Evolutionary conservation across 2,329 filamentous ascomycete species (phyloP).

Genomic region (Clonostachys rhizophaga): DNA sequence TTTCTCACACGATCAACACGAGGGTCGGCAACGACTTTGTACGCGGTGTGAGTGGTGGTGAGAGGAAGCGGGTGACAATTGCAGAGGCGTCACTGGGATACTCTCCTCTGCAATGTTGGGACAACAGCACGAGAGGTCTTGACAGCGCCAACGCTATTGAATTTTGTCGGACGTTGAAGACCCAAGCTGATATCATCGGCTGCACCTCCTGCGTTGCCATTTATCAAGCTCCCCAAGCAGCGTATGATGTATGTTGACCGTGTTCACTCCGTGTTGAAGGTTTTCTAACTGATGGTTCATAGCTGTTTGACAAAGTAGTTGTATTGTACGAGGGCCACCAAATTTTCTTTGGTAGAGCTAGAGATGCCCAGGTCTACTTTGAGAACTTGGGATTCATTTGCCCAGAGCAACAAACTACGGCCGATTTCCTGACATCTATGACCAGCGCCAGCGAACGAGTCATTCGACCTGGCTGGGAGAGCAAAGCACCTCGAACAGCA

Average conservation of each 20-base stretch:
- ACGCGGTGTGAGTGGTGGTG: constrained; percentile 46
- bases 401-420: constrained; percentile 61
- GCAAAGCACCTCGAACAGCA: constrained; percentile 17
- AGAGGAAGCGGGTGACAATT: constrained; percentile 31
- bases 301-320: constrained; percentile 52
- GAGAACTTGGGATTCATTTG: constrained; percentile 63
- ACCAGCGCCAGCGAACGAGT: constrained; percentile 54
- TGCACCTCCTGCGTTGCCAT: constrained; percentile 46
- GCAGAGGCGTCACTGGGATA: constrained; percentile 17
- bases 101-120: constrained; percentile 17
- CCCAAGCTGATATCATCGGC: constrained; percentile 42
- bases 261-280: no score
- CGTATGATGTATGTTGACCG: constrained; percentile 35
- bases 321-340: constrained; percentile 58
- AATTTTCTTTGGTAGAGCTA: constrained; percentile 58
- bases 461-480: constrained; percentile 49
- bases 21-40: constrained; percentile 49
- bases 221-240: constrained; percentile 51
- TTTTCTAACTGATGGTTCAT: no score
- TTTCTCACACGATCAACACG: constrained; percentile 49
- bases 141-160: constrained; percentile 49
- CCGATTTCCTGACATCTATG: constrained; percentile 70
- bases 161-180: constrained; percentile 45
- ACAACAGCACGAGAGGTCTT: constrained; percentile 49
- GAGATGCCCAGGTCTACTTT: constrained; percentile 60